Percentiles rank a stretch among this genome's conserved stretches.
These are phyloP conservation scores for Corymbia calophylla DNA, from an alignment of 441 rosid species.

Conservation along the genomic window DNA sequence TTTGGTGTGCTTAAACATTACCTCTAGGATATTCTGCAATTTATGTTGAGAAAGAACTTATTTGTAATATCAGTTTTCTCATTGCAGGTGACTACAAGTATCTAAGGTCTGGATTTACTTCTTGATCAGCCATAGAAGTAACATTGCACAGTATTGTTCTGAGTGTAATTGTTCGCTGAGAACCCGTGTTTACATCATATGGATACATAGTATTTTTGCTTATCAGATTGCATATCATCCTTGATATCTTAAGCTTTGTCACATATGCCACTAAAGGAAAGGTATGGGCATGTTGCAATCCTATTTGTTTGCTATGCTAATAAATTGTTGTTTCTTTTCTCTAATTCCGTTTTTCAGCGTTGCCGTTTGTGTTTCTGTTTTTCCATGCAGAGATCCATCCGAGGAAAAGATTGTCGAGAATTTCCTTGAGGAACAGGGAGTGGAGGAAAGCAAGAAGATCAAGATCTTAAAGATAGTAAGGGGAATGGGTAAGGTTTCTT, in stretches of 20 bases:
- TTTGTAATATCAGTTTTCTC: neutral
- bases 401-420: conserved; percentile 61
- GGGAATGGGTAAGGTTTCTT: conserved; percentile 49
- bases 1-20: neutral
- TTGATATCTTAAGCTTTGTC: neutral
- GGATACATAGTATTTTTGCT: neutral
- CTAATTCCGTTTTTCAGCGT: neutral
- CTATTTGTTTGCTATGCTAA: neutral
- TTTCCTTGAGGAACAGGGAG: conserved; percentile 59
- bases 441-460: conserved; percentile 50
- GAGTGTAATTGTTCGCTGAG: neutral
- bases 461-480: conserved; percentile 54
- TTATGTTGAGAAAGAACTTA: neutral
- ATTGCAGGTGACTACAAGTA: conserved; percentile 80
- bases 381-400: conserved; percentile 47
- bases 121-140: neutral
- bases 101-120: conserved; percentile 43
- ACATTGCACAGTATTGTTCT: neutral
- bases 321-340: neutral
- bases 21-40: neutral
- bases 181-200: neutral
- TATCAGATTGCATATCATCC: neutral
- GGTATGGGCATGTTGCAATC: neutral
- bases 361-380: neutral
- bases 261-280: neutral